Evolutionary conservation across 257 asterid genomes (phyloP).

Genomic region (Apocynum venetum): DNA sequence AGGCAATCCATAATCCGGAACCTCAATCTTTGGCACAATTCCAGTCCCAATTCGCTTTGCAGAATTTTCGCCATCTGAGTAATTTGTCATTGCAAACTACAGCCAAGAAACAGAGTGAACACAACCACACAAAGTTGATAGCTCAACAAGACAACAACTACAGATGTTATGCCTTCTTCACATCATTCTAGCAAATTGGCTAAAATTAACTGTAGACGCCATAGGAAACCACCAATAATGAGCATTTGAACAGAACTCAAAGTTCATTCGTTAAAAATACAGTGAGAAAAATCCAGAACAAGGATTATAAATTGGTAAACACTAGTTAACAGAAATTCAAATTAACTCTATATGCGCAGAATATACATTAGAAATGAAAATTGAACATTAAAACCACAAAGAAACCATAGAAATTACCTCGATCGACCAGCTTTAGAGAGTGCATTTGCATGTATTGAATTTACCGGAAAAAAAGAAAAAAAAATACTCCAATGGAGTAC

Average conservation of each 20-base stretch:
- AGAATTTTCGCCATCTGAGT: conserved; percentile 50
- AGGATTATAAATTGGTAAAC: not conserved
- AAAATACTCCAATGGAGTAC: not conserved
- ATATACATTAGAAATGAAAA: not conserved
- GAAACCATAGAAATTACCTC: not conserved
- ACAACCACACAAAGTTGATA: no score
- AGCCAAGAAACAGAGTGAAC: conserved; percentile 6
- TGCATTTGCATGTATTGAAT: not conserved
- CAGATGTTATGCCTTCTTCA: not conserved
- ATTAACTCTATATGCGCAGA: not conserved
- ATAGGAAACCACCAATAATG: not conserved
- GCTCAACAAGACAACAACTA: not conserved
- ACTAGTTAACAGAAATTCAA: not conserved
- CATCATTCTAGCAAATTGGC: not conserved
- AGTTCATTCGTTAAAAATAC: not conserved
- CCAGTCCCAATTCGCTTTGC: conserved; percentile 30
- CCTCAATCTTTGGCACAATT: conserved; percentile 57
- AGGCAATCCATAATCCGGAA: conserved; percentile 36
- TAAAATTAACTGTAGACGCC: not conserved
- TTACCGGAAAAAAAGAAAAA: not conserved
- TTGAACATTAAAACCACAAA: not conserved
- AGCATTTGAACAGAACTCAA: not conserved
- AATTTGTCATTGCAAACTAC: conserved; percentile 48
- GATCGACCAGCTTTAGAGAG: not conserved
- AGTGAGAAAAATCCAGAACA: not conserved